A percentile compares a stretch with the other conserved stretches of the same genome.
phyloP scores from a whole-genome alignment of 2,329 filamentous ascomycete genomes.

The Endoconidiophora polonica region DNA sequence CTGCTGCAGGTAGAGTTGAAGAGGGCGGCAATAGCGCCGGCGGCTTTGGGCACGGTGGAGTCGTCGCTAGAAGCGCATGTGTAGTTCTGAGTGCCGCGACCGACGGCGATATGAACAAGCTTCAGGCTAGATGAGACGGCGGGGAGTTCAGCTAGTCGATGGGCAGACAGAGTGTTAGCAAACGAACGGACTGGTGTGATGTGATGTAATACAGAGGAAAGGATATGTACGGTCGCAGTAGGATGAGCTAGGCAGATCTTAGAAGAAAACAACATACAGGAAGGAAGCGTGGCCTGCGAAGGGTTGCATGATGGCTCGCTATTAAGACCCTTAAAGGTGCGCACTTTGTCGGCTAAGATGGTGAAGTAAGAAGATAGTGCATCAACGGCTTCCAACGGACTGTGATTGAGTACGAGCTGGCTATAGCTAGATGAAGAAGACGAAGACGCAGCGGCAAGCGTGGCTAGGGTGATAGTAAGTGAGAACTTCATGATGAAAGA shows the following conservation, averaged over 20 bases:
- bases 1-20: slow-evolving; percentile 78
- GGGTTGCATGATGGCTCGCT: slow-evolving; percentile 35
- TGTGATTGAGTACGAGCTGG: slow-evolving; percentile 22
- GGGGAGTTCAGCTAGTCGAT: slow-evolving; percentile 33
- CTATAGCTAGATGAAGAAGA: slow-evolving; percentile 32
- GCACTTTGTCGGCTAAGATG: slow-evolving; percentile 37
- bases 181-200: neutral
- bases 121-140: slow-evolving; percentile 40
- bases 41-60: slow-evolving; percentile 42
- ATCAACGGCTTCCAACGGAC: slow-evolving; percentile 24
- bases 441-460: slow-evolving; percentile 23
- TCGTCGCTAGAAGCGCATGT: slow-evolving; percentile 52
- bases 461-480: slow-evolving; percentile 23
- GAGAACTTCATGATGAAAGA: slow-evolving; percentile 17
- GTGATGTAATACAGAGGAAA: slow-evolving; percentile 4
- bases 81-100: slow-evolving; percentile 87
- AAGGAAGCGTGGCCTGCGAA: slow-evolving; percentile 33
- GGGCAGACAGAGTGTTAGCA: neutral
- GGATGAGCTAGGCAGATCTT: neutral
- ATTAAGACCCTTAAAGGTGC: slow-evolving; percentile 27
- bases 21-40: slow-evolving; percentile 66
- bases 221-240: neutral
- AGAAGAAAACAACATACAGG: slow-evolving; percentile 23
- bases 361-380: slow-evolving; percentile 45
- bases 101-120: slow-evolving; percentile 66